These are phyloP conservation scores for Alternaria sp. DNA, from an alignment of 2,329 filamentous ascomycete genomes.

Conservation along the genomic window DNA sequence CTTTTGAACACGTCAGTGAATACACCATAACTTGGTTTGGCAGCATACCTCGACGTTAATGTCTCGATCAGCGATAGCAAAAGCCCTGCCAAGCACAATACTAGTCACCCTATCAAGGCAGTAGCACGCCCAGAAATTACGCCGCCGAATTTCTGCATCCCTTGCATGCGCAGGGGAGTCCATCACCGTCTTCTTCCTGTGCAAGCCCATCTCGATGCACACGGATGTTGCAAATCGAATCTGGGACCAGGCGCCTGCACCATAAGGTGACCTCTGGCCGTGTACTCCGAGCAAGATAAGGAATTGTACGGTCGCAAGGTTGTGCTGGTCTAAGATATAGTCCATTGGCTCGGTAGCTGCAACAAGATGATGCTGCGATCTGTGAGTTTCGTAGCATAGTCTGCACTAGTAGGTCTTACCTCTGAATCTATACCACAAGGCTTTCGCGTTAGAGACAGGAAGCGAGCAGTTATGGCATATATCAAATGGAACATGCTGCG, in stretches of 20 bases:
- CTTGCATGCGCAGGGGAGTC: conserved; percentile 20
- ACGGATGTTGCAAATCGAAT: conserved; percentile 39
- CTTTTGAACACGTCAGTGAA: conserved; percentile 15
- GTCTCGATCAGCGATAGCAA: conserved; percentile 39
- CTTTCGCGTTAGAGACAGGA: conserved; percentile 37
- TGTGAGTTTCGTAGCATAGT: not conserved
- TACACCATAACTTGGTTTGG: no score
- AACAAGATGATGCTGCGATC: conserved; percentile 24
- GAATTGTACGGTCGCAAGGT: conserved; percentile 37
- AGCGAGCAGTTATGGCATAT: conserved; percentile 40
- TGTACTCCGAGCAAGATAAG: conserved; percentile 37
- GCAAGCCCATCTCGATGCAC: conserved; percentile 39
- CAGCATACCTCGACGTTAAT: conserved; percentile 39
- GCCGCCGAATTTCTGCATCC: conserved; percentile 36
- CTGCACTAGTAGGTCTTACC: not conserved
- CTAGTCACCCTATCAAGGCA: conserved; percentile 38
- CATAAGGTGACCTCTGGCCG: conserved; percentile 39
- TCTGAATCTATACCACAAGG: conserved; percentile 37
- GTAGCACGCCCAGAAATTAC: conserved; percentile 40
- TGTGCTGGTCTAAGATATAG: conserved; percentile 35
- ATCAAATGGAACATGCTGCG: conserved; percentile 36
- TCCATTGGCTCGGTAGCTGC: conserved; percentile 39
- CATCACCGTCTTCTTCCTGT: conserved; percentile 35
- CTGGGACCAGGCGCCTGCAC: conserved; percentile 40
- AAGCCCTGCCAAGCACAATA: conserved; percentile 35